Base-by-base conservation (phyloP, 306 rosid genomes). In the Quercus wislizeni region DNA sequence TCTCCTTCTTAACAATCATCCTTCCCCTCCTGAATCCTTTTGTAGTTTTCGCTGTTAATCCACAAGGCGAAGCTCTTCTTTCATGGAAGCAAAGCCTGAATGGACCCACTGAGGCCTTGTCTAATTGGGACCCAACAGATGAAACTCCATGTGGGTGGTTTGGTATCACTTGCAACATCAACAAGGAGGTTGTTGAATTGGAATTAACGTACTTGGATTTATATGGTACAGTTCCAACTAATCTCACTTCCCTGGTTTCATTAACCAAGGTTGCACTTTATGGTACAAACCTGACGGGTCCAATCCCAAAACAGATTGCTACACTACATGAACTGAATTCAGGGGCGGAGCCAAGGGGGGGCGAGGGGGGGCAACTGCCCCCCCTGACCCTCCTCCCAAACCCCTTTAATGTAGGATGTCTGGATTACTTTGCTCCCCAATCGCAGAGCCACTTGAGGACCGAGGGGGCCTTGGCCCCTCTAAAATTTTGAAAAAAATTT, bases 41-140 rank as follows among this genome's bases (percentile, higher is more conserved):
- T 21, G n/a, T 43, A 52, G 41, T 8, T 80, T 70, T 64, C 31
- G 92, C 94, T 10, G 81, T 92, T n/a, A 90, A 91, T 87, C 88
- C 71, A 58, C 97, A 94, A 81, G 99, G 97, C 46, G 88, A 80
- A 73, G 85, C 97, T 86, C 90, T 94, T 71, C 88, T 92, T 69
- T 80, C 92, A 49, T 94, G 99, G 99, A 94, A 85, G 90, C 88
- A 85, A 67, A 87, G 88, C 81, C 85, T 94, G 55, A 90, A 85
- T 21, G 97, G 95, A 14, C 85, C 91, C 19, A 41, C 52, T 4
- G 90, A 83, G 21, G 79, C 55, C 4, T 75, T 94, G 78, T 67
- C 80, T 51, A 79, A 77, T 67, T 94, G 99, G 99, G 70, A 91
- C 79, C 85, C 91, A 35, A 80, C 58, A 55, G 82, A 94, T 64